These are phyloP conservation scores for Lepidium africanum DNA, from an alignment of 345 rosid species.

Conservation along the genomic window DNA sequence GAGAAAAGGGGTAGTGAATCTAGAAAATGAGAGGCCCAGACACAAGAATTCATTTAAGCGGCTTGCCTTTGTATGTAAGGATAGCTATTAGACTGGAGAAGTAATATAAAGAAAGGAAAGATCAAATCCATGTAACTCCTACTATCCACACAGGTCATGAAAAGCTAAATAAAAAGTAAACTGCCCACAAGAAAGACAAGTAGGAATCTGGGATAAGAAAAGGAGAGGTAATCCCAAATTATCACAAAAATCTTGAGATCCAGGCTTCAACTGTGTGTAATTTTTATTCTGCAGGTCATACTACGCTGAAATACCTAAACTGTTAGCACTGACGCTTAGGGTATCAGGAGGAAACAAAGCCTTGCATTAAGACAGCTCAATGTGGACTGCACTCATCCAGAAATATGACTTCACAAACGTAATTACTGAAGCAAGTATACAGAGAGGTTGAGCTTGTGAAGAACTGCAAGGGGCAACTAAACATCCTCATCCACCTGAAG, in stretches of 20 bases:
- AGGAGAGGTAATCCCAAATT: neutral
- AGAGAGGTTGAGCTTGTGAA: neutral
- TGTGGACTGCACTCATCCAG: neutral
- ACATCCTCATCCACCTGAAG: constrained; percentile 1
- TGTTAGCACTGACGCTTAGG: neutral
- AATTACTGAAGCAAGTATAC: constrained; percentile 1
- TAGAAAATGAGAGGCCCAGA: neutral
- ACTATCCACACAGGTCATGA: neutral
- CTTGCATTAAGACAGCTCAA: constrained; percentile 5
- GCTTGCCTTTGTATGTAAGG: neutral
- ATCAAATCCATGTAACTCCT: neutral
- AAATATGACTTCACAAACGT: neutral
- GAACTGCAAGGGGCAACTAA: neutral
- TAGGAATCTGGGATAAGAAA: neutral
- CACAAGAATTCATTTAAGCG: neutral
- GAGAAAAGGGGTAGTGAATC: constrained; percentile 2
- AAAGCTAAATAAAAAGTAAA: constrained; percentile 1
- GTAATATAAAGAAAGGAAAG: neutral
- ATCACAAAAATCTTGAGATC: neutral
- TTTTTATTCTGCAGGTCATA: constrained; percentile 1
- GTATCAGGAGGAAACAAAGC: constrained; percentile 4
- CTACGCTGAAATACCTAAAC: neutral
- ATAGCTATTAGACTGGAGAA: neutral
- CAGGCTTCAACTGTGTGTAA: constrained; percentile 11
- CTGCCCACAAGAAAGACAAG: constrained; percentile 10